These are phyloP conservation scores for Mucor circinelloides DNA, from an alignment of 371 early-diverging fungal species.

Conservation along the genomic window DNA sequence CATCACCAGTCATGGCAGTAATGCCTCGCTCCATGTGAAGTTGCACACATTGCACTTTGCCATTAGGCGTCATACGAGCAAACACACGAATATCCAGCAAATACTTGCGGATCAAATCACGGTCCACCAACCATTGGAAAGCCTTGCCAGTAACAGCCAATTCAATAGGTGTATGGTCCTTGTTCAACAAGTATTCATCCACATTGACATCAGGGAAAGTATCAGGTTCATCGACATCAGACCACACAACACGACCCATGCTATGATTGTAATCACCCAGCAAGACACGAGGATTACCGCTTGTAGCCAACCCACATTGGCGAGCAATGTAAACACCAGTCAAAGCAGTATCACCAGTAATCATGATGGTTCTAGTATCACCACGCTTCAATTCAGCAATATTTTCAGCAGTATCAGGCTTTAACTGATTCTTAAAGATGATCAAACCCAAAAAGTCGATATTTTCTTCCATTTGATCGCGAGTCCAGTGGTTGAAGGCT, in stretches of 20 bases:
- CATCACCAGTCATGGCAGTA: slow-evolving; percentile 95
- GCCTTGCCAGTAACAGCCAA: slow-evolving; percentile 77
- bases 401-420: slow-evolving; percentile 73
- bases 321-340: slow-evolving; percentile 89
- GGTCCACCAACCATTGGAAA: slow-evolving; percentile 53
- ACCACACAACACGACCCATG: slow-evolving; percentile 46
- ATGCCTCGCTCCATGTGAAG: slow-evolving; percentile 76
- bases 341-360: slow-evolving; percentile 91
- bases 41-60: slow-evolving; percentile 75
- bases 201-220: slow-evolving; percentile 37
- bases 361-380: slow-evolving; percentile 82
- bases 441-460: slow-evolving; percentile 73
- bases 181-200: slow-evolving; percentile 34
- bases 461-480: slow-evolving; percentile 73
- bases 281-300: slow-evolving; percentile 33
- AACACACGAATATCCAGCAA: slow-evolving; percentile 67
- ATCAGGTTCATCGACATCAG: slow-evolving; percentile 55
- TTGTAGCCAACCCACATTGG: slow-evolving; percentile 71
- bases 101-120: slow-evolving; percentile 50
- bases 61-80: slow-evolving; percentile 79
- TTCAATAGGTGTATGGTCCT: slow-evolving; percentile 51
- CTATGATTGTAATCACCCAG: slow-evolving; percentile 52
- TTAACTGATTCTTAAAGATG: slow-evolving; percentile 88
- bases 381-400: slow-evolving; percentile 78
- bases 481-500: slow-evolving; percentile 45